phyloP scores from a whole-genome alignment of 176 grass and related monocot species.

The Carex cristatella region DNA sequence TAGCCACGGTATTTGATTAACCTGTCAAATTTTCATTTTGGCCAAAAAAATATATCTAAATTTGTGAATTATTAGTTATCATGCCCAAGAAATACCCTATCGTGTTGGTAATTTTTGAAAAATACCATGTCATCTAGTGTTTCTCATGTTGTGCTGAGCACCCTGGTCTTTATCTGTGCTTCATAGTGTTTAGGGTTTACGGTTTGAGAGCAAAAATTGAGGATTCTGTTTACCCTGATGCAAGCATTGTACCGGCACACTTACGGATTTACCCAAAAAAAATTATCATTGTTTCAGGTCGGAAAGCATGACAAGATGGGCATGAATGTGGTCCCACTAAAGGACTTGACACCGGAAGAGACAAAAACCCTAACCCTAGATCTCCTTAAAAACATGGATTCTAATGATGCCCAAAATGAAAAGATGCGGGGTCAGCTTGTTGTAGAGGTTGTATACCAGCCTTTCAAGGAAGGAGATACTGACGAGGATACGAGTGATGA shows the following conservation, averaged over 20 bases:
- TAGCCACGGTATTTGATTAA: not conserved
- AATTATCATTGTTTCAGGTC: constrained; percentile 33
- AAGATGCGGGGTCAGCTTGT: constrained; percentile 58
- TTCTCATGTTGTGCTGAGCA: no score
- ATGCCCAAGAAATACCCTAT: not conserved
- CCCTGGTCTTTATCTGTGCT: no score
- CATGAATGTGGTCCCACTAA: constrained; percentile 55
- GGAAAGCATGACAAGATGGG: constrained; percentile 79
- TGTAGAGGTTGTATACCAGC: constrained; percentile 53
- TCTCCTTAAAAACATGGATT: constrained; percentile 66
- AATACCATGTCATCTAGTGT: no score
- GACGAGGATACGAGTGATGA: constrained; percentile 52
- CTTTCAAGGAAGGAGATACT: constrained; percentile 64
- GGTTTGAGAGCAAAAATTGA: no score
- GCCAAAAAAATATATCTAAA: not conserved
- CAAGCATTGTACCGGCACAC: not conserved
- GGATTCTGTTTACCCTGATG: no score
- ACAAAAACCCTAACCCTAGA: constrained; percentile 61
- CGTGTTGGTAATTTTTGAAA: no score
- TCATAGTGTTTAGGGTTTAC: no score
- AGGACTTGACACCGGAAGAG: constrained; percentile 60
- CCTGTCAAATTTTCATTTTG: not conserved
- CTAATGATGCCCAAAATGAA: constrained; percentile 63
- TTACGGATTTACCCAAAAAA: not conserved
- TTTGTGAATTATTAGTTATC: not conserved